Conservation (phyloP, 1,284 basidiomycete species). For the Ustilago curta region DNA sequence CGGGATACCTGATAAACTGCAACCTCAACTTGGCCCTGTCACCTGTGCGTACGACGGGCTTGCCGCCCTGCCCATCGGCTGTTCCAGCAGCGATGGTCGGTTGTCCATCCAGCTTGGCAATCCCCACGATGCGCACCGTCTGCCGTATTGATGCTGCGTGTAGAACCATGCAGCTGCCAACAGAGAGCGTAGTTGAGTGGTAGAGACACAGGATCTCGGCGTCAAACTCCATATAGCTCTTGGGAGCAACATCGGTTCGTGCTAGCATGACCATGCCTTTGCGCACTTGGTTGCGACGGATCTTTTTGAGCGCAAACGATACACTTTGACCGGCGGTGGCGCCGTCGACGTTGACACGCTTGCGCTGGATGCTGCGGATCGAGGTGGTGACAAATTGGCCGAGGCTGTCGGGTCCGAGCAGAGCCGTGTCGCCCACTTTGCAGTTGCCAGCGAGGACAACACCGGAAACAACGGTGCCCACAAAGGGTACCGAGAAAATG, state of each 20-base stretch:
- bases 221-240: conserved; percentile 62
- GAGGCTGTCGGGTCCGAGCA: conserved; percentile 92
- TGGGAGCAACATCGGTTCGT: conserved; percentile 47
- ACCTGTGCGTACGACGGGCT: conserved; percentile 66
- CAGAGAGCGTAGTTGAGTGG: conserved; percentile 64
- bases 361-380: conserved; percentile 93
- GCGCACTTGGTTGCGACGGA: conserved; percentile 82
- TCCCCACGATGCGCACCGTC: conserved; percentile 64
- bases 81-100: conserved; percentile 20
- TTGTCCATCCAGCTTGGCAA: conserved; percentile 59
- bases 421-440: conserved; percentile 75
- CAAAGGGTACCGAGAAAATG: conserved; percentile 80
- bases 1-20: conserved; percentile 62
- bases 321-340: conserved; percentile 94
- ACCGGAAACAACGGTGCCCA: conserved; percentile 94
- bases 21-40: conserved; percentile 64
- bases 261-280: conserved; percentile 81
- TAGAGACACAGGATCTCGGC: conserved; percentile 68
- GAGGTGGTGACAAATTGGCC: conserved; percentile 86
- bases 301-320: conserved; percentile 90
- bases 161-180: conserved; percentile 67
- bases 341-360: conserved; percentile 83
- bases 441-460: conserved; percentile 75
- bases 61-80: conserved; percentile 27
- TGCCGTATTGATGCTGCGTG: conserved; percentile 67